Evolutionary conservation across 371 early-diverging fungal genomes (phyloP).

Genomic region (Encephalitozoon romaleae): DNA sequence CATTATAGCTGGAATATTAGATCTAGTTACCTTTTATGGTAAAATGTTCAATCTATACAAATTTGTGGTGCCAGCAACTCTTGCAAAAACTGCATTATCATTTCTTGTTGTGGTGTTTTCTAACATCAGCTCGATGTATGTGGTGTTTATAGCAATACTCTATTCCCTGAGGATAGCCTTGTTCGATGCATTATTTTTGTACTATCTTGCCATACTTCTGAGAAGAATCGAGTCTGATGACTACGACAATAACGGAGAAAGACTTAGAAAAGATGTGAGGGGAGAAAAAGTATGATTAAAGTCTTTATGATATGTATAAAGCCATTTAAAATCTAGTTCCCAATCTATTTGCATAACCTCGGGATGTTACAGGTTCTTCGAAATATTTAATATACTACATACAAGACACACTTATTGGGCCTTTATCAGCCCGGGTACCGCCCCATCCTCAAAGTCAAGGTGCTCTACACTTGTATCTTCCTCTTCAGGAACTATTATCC

Average conservation of each 20-base stretch:
- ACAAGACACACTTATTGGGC: neutral
- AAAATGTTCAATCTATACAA: neutral
- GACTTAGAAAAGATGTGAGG: neutral
- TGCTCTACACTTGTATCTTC: neutral
- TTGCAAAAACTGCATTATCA: neutral
- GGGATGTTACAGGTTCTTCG: neutral
- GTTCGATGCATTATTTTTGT: constrained; percentile 12
- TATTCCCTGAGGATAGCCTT: neutral
- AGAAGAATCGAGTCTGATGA: constrained; percentile 33
- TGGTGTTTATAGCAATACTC: constrained; percentile 6
- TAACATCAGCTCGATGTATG: constrained; percentile 22
- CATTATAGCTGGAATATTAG: neutral
- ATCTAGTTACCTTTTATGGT: neutral
- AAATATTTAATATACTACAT: neutral
- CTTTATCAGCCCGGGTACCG: neutral
- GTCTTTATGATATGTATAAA: neutral
- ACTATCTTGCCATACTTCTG: constrained; percentile 33
- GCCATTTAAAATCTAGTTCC: too few species aligned
- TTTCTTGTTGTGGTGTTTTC: constrained; percentile 20
- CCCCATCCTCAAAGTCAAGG: neutral
- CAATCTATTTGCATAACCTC: neutral
- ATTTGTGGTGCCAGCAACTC: neutral
- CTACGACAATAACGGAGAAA: constrained; percentile 40
- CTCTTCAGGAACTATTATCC: neutral
- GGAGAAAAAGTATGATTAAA: constrained; percentile 18